Conservation (phyloP, 2,329 filamentous ascomycete genomes). For the Rhinocladiella similis region DNA sequence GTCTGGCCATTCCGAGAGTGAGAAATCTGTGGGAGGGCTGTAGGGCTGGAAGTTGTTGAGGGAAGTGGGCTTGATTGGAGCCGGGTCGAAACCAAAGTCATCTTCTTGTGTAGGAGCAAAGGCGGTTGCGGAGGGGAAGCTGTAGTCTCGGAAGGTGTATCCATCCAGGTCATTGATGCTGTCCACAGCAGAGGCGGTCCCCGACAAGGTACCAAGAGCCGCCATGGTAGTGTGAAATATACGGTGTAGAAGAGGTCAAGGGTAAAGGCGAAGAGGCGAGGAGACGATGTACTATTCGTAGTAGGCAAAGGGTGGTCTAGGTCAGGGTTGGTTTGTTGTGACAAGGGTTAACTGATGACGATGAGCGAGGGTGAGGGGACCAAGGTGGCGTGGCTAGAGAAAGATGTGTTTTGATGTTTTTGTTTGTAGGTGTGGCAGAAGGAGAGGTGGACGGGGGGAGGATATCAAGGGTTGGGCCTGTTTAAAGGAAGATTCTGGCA, state of each 20-base stretch:
- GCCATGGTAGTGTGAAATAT: slow-evolving; percentile 8
- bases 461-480: slow-evolving; percentile 1
- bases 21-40: slow-evolving; percentile 24
- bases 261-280: no score
- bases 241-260: background rate
- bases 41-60: slow-evolving; percentile 24
- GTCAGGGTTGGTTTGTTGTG: no score
- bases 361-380: background rate
- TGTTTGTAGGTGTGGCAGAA: slow-evolving; percentile 2
- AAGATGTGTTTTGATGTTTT: background rate
- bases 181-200: slow-evolving; percentile 16
- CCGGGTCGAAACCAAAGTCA: slow-evolving; percentile 30
- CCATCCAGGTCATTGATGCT: slow-evolving; percentile 28
- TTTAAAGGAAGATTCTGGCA: slow-evolving; percentile 8
- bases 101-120: slow-evolving; percentile 19
- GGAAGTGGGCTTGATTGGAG: slow-evolving; percentile 11
- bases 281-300: no score
- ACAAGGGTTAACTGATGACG: slow-evolving; percentile 1
- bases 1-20: slow-evolving; percentile 22
- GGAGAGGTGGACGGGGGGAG: slow-evolving; percentile 1
- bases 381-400: background rate
- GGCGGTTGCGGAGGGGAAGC: slow-evolving; percentile 10
- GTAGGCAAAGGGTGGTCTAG: background rate
- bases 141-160: slow-evolving; percentile 24
- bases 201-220: slow-evolving; percentile 11